Percentiles rank a stretch among this genome's conserved stretches.
Evolutionary conservation across 2,329 filamentous ascomycete genomes (phyloP).

Genomic region (Ceratocystiopsis sp.): DNA sequence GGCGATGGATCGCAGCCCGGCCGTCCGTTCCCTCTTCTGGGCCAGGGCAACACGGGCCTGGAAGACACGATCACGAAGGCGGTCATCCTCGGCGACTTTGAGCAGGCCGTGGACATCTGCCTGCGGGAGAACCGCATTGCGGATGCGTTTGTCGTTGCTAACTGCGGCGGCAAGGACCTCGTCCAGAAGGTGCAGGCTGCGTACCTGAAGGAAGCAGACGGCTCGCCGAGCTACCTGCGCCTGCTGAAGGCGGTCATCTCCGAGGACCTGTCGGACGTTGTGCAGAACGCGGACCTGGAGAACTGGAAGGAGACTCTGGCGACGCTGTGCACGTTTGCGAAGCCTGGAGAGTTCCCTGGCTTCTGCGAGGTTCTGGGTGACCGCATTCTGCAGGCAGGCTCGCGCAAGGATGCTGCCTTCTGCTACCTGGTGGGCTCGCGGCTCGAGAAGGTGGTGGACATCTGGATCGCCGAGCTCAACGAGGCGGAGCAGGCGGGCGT

Average conservation of each 20-base stretch:
- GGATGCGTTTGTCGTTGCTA: slow-evolving; percentile 95
- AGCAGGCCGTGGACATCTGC: slow-evolving; percentile 76
- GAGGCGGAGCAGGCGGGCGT: slow-evolving; percentile 65
- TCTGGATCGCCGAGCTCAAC: slow-evolving; percentile 82
- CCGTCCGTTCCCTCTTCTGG: slow-evolving; percentile 82
- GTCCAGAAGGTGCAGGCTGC: slow-evolving; percentile 86
- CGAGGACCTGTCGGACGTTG: slow-evolving; percentile 96
- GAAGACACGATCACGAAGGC: slow-evolving; percentile 80
- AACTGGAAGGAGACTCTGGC: slow-evolving; percentile 98
- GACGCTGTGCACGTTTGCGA: slow-evolving; percentile 85
- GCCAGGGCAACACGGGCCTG: slow-evolving; percentile 63
- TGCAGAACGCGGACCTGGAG: slow-evolving; percentile 81
- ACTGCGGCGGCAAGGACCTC: slow-evolving; percentile 84
- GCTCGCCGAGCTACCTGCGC: slow-evolving; percentile 79
- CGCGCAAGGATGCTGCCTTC: slow-evolving; percentile 83
- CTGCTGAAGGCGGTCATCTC: slow-evolving; percentile 80
- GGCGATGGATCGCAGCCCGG: slow-evolving; percentile 87
- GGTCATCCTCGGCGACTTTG: slow-evolving; percentile 78
- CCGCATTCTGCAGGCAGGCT: slow-evolving; percentile 60
- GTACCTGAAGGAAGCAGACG: slow-evolving; percentile 70
- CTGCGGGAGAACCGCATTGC: slow-evolving; percentile 79
- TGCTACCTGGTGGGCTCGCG: slow-evolving; percentile 94
- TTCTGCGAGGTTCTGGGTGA: slow-evolving; percentile 92
- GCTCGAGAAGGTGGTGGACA: slow-evolving; percentile 87
- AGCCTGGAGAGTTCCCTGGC: slow-evolving; percentile 79